Evolutionary conservation across 2,329 filamentous ascomycete species (phyloP).

Genomic region (Penicillium sp.): DNA sequence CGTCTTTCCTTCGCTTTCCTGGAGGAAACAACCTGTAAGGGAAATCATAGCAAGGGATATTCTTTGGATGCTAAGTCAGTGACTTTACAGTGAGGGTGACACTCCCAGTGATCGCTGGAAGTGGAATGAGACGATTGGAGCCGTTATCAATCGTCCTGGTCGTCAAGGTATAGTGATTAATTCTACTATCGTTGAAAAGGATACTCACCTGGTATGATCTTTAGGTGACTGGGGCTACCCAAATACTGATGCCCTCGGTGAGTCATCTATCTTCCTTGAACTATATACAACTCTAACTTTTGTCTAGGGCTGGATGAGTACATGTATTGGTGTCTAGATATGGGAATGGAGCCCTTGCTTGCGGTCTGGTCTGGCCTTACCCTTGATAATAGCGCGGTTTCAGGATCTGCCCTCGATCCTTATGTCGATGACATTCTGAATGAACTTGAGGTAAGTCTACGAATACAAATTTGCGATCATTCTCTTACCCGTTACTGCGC

Average conservation of each 20-base stretch:
- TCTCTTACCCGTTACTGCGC: not conserved
- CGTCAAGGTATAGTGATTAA: conserved; percentile 41
- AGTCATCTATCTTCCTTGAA: not conserved
- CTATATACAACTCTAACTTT: not conserved
- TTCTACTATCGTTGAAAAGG: not conserved
- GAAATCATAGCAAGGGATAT: not conserved
- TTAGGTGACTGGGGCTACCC: not conserved
- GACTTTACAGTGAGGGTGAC: conserved; percentile 19
- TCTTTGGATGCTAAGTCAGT: not conserved
- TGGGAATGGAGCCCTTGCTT: conserved; percentile 53
- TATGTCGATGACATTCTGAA: conserved; percentile 61
- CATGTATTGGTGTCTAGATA: conserved; percentile 56
- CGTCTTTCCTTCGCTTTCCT: conserved; percentile 62
- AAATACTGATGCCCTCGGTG: not conserved
- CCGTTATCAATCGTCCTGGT: conserved; percentile 49
- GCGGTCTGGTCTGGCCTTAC: conserved; percentile 48
- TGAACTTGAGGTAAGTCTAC: conserved; percentile 51
- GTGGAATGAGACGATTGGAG: conserved; percentile 44
- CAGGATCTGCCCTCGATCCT: conserved; percentile 51
- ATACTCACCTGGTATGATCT: not conserved
- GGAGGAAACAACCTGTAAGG: conserved; percentile 62
- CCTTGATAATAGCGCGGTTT: conserved; percentile 51
- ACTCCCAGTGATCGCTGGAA: conserved; percentile 29
- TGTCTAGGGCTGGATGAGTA: not conserved
- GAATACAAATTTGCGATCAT: not conserved